These are phyloP conservation scores for Chaetomium sp. DNA, from an alignment of 2,329 filamentous ascomycete genomes.

Conservation along the genomic window DNA sequence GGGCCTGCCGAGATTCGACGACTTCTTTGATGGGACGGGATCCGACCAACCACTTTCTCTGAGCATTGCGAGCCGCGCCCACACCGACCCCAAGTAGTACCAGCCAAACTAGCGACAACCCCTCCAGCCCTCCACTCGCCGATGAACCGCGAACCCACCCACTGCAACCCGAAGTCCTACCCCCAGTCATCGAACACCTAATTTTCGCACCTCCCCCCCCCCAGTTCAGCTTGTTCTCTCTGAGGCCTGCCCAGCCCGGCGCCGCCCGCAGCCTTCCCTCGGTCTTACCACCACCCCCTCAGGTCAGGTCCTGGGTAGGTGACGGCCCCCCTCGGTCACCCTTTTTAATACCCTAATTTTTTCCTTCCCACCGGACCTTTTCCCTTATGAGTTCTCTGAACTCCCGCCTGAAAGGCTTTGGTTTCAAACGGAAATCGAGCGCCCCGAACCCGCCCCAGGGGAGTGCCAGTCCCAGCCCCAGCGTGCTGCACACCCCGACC, in stretches of 20 bases:
- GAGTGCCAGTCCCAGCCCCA: conserved; percentile 27
- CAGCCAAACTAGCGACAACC: background rate
- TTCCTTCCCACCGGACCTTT: conserved; percentile 8
- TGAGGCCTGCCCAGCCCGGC: conserved; percentile 18
- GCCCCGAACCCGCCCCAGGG: conserved; percentile 46
- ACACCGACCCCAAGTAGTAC: background rate
- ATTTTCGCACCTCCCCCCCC: conserved; percentile 16
- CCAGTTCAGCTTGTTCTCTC: conserved; percentile 19
- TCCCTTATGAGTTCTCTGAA: conserved; percentile 70
- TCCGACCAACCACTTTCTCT: background rate
- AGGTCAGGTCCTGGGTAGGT: conserved; percentile 20
- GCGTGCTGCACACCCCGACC: conserved; percentile 37
- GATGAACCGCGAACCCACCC: conserved; percentile 9
- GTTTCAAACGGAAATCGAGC: conserved; percentile 72
- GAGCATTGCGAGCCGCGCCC: conserved; percentile 15
- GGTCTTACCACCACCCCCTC: conserved; percentile 17
- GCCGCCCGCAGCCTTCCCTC: conserved; percentile 23
- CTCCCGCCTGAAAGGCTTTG: conserved; percentile 70
- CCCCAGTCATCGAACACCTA: conserved; percentile 11
- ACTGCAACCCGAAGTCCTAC: conserved; percentile 17
- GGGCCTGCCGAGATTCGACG: background rate
- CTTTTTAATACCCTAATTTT: conserved; percentile 27
- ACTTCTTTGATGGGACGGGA: conserved; percentile 2
- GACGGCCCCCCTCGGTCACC: conserved; percentile 20
- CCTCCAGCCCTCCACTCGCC: background rate